Evolutionary conservation across 768 basidiomycete species (phyloP), one percentile per base, ranked within the genome.

Genomic region (Cantharellus cinnabarinus): DNA sequence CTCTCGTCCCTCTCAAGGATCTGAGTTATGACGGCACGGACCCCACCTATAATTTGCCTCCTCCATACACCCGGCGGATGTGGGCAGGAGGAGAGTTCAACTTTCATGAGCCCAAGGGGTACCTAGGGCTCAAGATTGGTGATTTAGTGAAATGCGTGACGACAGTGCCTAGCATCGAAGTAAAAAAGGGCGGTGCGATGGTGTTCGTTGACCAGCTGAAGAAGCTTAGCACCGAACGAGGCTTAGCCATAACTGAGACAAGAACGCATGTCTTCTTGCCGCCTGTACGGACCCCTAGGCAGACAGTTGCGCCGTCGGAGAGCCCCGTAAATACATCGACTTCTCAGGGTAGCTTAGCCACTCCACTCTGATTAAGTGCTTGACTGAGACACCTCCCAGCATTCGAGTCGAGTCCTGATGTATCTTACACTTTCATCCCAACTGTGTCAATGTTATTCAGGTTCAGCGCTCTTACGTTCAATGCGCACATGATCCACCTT

Each of bases 381-480:
- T 29, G 20, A 29, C 20, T 29, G 20, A 29, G 20, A 29, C 20
- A 29, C 20, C 20, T 29, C 20, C 20, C 20, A 29, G 20, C 20
- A 29, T 29, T 29, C 20, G 20, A 29, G 20, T 29, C 20, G 20
- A 29, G 20, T 29, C 20, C 70, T 35, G 77, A 81, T 62, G 81
- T 85, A 67, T 75, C 78, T 3, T 81, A 86, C 67, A 73, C 71
- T 39, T 87, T 80, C 66, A 77, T 70, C 10, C 87, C 87, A 2
- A 79, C 76, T 35, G 69, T 79, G 41, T 79, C 81, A 4, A 86
- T 83, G 0, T 71, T 90, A 29, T 91, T 91, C 72, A 80, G 86
- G 34, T 91, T 83, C 70, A 89, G 86, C 3, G 85, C 88, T 20
- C 72, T 91, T 34, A 89, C 82, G 63, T 88, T 87, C 72, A 90